Base-by-base conservation (phyloP, 169 alveolate species). In the Perkinsus olseni region DNA sequence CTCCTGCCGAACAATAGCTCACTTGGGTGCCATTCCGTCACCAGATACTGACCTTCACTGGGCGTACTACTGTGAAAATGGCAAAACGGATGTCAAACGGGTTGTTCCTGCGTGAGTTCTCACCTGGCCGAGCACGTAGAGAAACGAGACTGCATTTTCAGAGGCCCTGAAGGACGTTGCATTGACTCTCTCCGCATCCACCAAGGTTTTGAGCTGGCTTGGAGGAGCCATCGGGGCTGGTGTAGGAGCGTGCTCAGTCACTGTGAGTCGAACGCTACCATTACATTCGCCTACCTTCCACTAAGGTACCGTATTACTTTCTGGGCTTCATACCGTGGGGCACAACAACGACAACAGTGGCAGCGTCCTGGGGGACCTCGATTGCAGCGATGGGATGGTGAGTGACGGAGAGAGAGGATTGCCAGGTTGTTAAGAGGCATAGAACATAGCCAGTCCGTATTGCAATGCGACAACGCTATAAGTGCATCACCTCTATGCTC, bases 321-420 rank as follows among this genome's bases (percentile, higher is more conserved):
- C 82, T 62, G 82, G 82, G 82, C 36, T 62, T 62, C 34, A 62
- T 62, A 62, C 82, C 82, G 82, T 62, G 82, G 82, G 82, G 82
- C 4, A 62, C 82, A 13, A 62, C 82, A 24, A 62, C 82, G 4
- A 62, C 36, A 6, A 62, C 82, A 6, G 82, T 62, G 0, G 82
- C 82, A 0, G 82, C 82, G 34, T 13, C 82, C 82, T 62, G 82
- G 82, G 82, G 82, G 36, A 62, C 82, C 36, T 6, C 82, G 28
- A 62, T 62, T 3, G 82, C 82, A 21, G 82, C 82, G 28, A 62
- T 62, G 82, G 82, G 82, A 62, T 62, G 82, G 82, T 62, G 82
- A 62, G 82, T 62, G 8, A 4, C 11, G 3, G 21, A 40, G 3
- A 40, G 50, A 11, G 21, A 6, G 11, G 50, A 40, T 40, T 6